These are phyloP conservation scores for Gnetum montanum DNA, from an alignment of 75 land plant species.

Conservation along the genomic window DNA sequence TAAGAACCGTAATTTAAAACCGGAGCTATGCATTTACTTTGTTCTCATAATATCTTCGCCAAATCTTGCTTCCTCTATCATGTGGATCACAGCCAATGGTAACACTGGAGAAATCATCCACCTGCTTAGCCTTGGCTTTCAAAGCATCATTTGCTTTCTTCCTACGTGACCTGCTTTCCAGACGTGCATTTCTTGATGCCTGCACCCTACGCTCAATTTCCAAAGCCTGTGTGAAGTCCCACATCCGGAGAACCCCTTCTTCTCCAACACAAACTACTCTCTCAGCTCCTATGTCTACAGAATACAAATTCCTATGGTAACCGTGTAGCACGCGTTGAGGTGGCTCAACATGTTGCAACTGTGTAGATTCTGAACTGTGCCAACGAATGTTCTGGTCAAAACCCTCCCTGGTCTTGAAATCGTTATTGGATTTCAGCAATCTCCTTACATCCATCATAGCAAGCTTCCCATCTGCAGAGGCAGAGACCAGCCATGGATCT, in stretches of 20 bases:
- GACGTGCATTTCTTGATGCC: conserved; percentile 41
- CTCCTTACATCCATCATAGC: conserved; percentile 88
- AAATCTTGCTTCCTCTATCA: conserved; percentile 22
- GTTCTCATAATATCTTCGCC: conserved; percentile 31
- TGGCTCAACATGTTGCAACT: conserved; percentile 37
- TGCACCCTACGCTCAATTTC: conserved; percentile 71
- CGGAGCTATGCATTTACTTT: conserved; percentile 30
- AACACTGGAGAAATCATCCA: conserved; percentile 38
- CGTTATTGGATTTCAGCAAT: conserved; percentile 28
- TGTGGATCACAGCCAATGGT: conserved; percentile 35
- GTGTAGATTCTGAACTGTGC: not conserved
- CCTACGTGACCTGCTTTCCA: conserved; percentile 58
- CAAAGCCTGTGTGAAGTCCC: conserved; percentile 91
- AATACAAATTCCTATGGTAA: conserved; percentile 41
- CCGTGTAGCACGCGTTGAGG: conserved; percentile 87
- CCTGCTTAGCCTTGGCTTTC: conserved; percentile 23
- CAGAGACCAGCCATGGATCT: conserved; percentile 94
- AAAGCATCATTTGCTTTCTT: conserved; percentile 34
- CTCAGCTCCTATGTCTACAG: conserved; percentile 80
- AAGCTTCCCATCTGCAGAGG: conserved; percentile 82
- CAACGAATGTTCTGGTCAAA: not conserved
- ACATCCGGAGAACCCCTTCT: conserved; percentile 66
- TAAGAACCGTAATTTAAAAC: too few relatives aligned
- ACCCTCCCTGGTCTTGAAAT: not conserved
- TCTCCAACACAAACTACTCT: conserved; percentile 92